A percentile compares a stretch with the other conserved stretches of the same genome.
phyloP scores from a whole-genome alignment of 2,329 filamentous ascomycete species.

The Colletotrichum somersetense region DNA sequence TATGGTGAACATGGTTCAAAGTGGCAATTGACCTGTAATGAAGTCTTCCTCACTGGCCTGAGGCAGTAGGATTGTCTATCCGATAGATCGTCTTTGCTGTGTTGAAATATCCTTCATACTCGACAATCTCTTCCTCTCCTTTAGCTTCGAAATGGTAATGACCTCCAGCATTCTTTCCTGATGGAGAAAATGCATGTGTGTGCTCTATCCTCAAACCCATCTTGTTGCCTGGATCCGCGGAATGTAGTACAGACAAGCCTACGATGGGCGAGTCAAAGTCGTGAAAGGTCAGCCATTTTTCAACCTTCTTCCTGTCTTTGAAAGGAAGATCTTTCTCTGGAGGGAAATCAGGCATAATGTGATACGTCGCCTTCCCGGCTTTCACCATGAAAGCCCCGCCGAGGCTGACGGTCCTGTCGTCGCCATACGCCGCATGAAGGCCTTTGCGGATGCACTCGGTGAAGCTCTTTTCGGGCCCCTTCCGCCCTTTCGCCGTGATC shows the following conservation, averaged over 20 bases:
- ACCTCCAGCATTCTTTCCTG: constrained; percentile 52
- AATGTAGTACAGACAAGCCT: constrained; percentile 57
- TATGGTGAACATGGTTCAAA: background rate
- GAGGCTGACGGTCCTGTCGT: constrained; percentile 51
- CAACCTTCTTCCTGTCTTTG: constrained; percentile 46
- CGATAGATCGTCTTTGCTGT: constrained; percentile 55
- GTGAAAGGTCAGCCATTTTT: constrained; percentile 56
- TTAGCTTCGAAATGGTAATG: constrained; percentile 60
- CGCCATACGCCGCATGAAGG: constrained; percentile 49
- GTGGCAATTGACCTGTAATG: background rate
- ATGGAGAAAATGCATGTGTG: constrained; percentile 58
- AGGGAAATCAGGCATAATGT: constrained; percentile 62
- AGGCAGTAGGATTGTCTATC: constrained; percentile 48
- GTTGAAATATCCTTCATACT: constrained; percentile 62
- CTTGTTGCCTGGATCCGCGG: constrained; percentile 52
- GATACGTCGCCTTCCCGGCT: constrained; percentile 52
- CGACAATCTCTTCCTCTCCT: constrained; percentile 50
- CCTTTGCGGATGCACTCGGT: constrained; percentile 50
- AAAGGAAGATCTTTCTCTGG: constrained; percentile 46
- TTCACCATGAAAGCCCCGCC: constrained; percentile 58
- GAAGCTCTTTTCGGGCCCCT: constrained; percentile 48
- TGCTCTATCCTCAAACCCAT: constrained; percentile 60
- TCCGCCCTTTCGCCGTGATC: constrained; percentile 50
- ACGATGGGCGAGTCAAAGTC: constrained; percentile 53
- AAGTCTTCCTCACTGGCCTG: background rate